Conservation (phyloP, 768 basidiomycete species). For the Serendipita sp. region DNA sequence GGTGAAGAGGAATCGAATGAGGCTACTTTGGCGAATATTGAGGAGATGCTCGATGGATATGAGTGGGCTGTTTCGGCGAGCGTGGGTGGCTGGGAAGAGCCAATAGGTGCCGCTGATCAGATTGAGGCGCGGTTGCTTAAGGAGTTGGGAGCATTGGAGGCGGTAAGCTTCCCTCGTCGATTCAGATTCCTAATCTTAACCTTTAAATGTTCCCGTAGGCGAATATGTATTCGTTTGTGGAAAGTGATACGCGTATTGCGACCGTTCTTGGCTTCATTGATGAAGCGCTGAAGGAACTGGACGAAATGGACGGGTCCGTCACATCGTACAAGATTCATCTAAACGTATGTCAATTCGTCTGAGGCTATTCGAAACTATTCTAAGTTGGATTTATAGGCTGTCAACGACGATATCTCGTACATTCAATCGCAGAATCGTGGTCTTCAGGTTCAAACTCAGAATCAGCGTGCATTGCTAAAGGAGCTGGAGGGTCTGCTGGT, state of each 20-base stretch:
- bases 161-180: too few species aligned
- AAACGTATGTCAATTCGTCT: constrained; percentile 41
- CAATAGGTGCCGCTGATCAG: constrained; percentile 55
- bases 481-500: constrained; percentile 85
- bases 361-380: neutral
- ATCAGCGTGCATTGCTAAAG: constrained; percentile 67
- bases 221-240: constrained; percentile 93
- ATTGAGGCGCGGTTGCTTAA: constrained; percentile 82
- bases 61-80: constrained; percentile 52
- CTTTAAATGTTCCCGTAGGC: constrained; percentile 57
- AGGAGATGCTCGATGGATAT: constrained; percentile 98
- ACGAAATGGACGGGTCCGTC: constrained; percentile 76
- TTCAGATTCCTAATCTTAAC: too few species aligned
- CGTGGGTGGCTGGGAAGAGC: constrained; percentile 8
- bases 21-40: constrained; percentile 78
- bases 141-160: constrained; percentile 85
- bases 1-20: constrained; percentile 57
- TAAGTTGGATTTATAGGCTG: constrained; percentile 43
- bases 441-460: constrained; percentile 93
- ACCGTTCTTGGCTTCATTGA: constrained; percentile 80
- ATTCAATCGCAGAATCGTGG: constrained; percentile 96
- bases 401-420: constrained; percentile 84
- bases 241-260: constrained; percentile 82
- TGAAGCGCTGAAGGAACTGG: constrained; percentile 74
- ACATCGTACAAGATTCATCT: constrained; percentile 94